A percentile compares a stretch with the other conserved stretches of the same genome.
These are phyloP conservation scores for Trypanosoma rangeli DNA, from an alignment of 208 protist genomes.

Conservation along the genomic window DNA sequence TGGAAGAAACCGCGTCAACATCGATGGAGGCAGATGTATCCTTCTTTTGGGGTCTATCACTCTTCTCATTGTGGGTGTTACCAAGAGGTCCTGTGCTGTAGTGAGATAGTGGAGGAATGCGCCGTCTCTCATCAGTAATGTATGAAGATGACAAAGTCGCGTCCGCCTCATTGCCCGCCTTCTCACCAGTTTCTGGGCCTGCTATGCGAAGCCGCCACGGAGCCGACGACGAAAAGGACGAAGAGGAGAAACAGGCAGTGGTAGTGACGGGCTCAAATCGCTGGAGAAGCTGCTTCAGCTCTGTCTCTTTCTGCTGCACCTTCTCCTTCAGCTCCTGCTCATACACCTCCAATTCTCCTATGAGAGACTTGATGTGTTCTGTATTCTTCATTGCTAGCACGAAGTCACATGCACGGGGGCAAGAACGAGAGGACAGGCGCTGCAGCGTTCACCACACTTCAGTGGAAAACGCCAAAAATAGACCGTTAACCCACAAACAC, in stretches of 20 bases:
- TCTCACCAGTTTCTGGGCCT: background rate
- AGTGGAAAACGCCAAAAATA: background rate
- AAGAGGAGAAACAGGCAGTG: background rate
- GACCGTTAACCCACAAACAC: background rate
- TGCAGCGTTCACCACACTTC: background rate
- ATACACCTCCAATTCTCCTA: slow-evolving; percentile 23
- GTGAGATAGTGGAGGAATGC: background rate
- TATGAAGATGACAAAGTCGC: background rate
- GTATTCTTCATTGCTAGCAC: slow-evolving; percentile 17
- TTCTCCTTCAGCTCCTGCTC: slow-evolving; percentile 24
- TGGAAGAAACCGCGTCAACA: slow-evolving; percentile 20
- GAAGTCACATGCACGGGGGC: background rate
- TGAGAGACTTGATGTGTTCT: slow-evolving; percentile 28
- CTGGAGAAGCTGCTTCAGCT: slow-evolving; percentile 22
- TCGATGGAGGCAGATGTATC: slow-evolving; percentile 3
- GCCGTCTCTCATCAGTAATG: slow-evolving; percentile 13
- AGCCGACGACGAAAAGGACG: background rate
- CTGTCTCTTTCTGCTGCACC: slow-evolving; percentile 32
- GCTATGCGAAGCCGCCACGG: slow-evolving; percentile 12
- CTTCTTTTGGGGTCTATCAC: background rate
- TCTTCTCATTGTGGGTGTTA: background rate
- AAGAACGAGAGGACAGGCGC: background rate
- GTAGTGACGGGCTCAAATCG: background rate
- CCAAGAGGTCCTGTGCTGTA: background rate
- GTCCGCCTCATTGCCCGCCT: background rate